Conservation (phyloP, 2,329 filamentous ascomycete species). For the Lasiodiplodia gonubiensis region DNA sequence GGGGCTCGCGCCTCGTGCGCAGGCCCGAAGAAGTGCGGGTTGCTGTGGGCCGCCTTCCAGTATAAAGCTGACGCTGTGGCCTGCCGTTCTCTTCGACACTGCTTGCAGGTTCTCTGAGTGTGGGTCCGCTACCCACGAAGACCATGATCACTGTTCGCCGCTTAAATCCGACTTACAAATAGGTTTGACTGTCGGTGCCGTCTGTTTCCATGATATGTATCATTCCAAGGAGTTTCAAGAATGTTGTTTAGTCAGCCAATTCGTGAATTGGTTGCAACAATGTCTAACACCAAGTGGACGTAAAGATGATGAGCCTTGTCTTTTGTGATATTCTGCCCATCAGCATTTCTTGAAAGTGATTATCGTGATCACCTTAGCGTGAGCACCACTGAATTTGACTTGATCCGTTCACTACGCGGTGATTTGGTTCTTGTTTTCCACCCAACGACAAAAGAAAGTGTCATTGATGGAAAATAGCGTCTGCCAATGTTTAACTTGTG, state of each 20-base stretch:
- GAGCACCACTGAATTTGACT: not conserved
- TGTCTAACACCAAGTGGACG: not conserved
- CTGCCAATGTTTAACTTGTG: not conserved
- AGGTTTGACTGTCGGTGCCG: too few species aligned
- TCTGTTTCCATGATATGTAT: not conserved
- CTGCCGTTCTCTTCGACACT: too few species aligned
- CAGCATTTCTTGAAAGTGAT: not conserved
- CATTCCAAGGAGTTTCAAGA: not conserved
- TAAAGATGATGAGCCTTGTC: not conserved
- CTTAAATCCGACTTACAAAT: too few species aligned
- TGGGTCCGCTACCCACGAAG: too few species aligned
- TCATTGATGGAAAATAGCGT: too few species aligned
- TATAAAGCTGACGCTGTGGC: not conserved
- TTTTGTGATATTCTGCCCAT: not conserved
- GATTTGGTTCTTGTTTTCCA: not conserved
- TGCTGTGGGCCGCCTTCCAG: not conserved
- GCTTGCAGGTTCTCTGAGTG: too few species aligned
- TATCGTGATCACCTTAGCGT: not conserved
- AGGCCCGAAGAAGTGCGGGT: not conserved
- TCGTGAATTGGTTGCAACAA: not conserved
- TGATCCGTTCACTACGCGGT: not conserved
- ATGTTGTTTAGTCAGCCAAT: not conserved
- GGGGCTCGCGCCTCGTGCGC: not conserved
- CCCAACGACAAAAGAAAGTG: not conserved
- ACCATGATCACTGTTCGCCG: too few species aligned